Evolutionary conservation across 805 yeast genomes (phyloP), one percentile per base, ranked within the genome.

Genomic region (Brettanomyces anomalus): DNA sequence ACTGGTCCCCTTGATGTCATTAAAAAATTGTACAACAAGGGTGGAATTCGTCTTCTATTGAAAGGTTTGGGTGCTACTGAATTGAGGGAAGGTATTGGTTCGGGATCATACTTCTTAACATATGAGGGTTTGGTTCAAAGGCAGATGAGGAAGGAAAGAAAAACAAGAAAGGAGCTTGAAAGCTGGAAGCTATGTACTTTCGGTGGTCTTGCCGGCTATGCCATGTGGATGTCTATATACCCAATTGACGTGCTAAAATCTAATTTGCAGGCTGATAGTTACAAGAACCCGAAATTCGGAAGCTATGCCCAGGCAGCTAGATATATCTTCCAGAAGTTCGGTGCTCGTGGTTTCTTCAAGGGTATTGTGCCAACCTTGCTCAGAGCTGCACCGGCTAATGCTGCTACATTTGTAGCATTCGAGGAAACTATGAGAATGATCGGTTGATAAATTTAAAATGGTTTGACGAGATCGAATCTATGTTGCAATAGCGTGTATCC

Each of bases 351-450:
- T 0, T 84, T 93, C 56, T 85, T 85, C 65, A 81, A 81, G 64
- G 99, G 99, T 2, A 89, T 94, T 58, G 64, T 78, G 16, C 97
- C 98, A 33, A 89, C 97, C 0, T 77, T 93, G 49, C 67, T 93
- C 49, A 82, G 99, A 66, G 97, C 99, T 40, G 95, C 96, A 3
- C 98, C 98, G 1, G 98, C 94, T 3, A 94, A 93, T 60, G 99
- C 96, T 35, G 95, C 94, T 26, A 94, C 98, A 0, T 93, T 93
- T 65, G 82, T 87, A 36, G 88, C 94, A 2, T 93, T 93, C 60
- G 99, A 93, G 63, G 64, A 83, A 40, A 85, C 96, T 4, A 82
- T 89, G 84, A 77, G 95, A 65, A 52, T 69, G 21, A 57, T 76
- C 37, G 67, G 60, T 45, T 71, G 44, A 46, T 32, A 8, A 6